Percentiles rank a stretch among this genome's conserved stretches.
phyloP scores from a whole-genome alignment of 73 alveolate genomes.

The Stentor roeselii region DNA sequence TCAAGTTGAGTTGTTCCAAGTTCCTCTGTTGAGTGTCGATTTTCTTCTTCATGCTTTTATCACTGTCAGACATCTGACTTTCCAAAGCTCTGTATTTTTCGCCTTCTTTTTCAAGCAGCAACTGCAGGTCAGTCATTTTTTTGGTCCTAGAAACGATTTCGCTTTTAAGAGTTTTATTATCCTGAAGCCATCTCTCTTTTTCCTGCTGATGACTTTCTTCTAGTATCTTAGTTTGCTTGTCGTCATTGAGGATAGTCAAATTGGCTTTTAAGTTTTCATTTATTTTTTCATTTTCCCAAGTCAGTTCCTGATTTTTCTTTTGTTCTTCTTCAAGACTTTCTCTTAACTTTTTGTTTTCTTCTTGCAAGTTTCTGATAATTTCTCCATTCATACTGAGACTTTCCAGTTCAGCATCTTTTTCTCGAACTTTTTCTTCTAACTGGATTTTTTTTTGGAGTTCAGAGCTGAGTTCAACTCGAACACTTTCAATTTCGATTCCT shows the following conservation, averaged over 20 bases:
- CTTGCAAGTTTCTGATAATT: background rate
- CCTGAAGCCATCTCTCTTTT: background rate
- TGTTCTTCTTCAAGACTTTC: background rate
- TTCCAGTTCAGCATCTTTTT: background rate
- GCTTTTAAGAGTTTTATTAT: background rate
- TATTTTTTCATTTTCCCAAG: background rate
- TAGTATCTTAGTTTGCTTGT: no score
- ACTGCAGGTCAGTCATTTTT: background rate
- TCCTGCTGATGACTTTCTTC: background rate
- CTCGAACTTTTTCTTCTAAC: background rate
- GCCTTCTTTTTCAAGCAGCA: background rate
- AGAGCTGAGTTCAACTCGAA: background rate
- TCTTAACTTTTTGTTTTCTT: background rate
- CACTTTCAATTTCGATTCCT: background rate
- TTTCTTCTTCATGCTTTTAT: no score
- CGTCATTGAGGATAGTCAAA: background rate
- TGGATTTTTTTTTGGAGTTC: background rate
- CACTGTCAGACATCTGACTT: background rate
- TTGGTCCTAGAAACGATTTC: background rate
- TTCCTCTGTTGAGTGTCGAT: constrained; percentile 52
- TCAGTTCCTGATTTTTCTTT: background rate
- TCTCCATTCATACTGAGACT: background rate
- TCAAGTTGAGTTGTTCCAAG: constrained; percentile 65
- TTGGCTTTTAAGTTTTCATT: no score
- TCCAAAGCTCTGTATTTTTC: background rate